These are phyloP conservation scores for Cicer judaicum DNA, from an alignment of 306 rosid species.

Conservation along the genomic window DNA sequence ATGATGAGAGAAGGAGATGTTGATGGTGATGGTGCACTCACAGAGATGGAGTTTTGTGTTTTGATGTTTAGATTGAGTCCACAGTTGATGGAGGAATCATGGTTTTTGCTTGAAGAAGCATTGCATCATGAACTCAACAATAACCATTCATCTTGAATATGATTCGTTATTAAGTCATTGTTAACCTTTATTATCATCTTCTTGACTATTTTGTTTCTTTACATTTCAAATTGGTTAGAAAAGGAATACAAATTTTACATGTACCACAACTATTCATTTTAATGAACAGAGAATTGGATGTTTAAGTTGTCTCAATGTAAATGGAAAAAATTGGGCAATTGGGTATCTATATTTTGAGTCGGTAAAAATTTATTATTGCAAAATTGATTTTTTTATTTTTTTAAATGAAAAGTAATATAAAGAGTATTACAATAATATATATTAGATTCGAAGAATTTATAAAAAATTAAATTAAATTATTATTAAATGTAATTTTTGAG, in stretches of 20 bases:
- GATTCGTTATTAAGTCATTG: not conserved
- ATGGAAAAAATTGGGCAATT: too few species aligned
- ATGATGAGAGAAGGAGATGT: slow-evolving; percentile 75
- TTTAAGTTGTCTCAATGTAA: too few species aligned
- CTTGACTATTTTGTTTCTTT: slow-evolving; percentile 13
- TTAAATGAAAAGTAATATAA: too few species aligned
- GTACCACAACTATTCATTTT: not conserved
- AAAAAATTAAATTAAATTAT: too few species aligned
- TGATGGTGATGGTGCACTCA: slow-evolving; percentile 75
- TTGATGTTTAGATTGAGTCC: slow-evolving; percentile 89
- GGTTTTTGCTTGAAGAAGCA: slow-evolving; percentile 62
- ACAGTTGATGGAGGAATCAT: slow-evolving; percentile 64
- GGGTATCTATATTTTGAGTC: too few species aligned
- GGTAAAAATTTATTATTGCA: too few species aligned
- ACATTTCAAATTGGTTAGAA: slow-evolving; percentile 6
- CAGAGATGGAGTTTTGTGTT: slow-evolving; percentile 83
- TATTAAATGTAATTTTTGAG: too few species aligned
- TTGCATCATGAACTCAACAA: slow-evolving; percentile 44
- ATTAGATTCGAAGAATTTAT: too few species aligned
- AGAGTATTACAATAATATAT: too few species aligned
- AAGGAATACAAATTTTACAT: slow-evolving; percentile 1
- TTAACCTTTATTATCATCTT: not conserved
- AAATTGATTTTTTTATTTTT: too few species aligned
- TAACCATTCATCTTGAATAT: not conserved
- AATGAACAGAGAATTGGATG: slow-evolving; percentile 1